Conservation (phyloP, 2,329 filamentous ascomycete species). For the Talaromyces sp. region DNA sequence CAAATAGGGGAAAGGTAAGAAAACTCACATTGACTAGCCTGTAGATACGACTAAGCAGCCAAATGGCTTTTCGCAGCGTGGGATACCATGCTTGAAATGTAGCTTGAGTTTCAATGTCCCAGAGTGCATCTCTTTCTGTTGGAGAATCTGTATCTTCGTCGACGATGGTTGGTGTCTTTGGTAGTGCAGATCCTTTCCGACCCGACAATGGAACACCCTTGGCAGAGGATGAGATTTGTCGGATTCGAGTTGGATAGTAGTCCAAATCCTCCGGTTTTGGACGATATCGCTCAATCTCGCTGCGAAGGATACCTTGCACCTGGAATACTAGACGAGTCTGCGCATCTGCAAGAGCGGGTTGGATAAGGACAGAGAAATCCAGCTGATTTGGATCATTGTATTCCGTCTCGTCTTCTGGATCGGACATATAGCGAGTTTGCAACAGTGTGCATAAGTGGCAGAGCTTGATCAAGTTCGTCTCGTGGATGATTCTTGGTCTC, state of each 20-base stretch:
- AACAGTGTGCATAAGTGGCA: conserved; percentile 66
- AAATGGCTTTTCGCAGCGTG: conserved; percentile 65
- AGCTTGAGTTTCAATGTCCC: conserved; percentile 57
- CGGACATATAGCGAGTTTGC: conserved; percentile 64
- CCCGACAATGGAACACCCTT: conserved; percentile 54
- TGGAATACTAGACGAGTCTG: conserved; percentile 67
- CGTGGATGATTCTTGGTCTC: conserved; percentile 64
- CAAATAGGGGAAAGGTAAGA: neutral
- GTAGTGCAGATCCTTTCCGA: conserved; percentile 48
- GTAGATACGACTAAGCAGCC: conserved; percentile 68
- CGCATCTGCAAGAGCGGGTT: conserved; percentile 65
- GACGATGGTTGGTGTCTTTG: conserved; percentile 51
- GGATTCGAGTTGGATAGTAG: conserved; percentile 60
- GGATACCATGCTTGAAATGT: conserved; percentile 64
- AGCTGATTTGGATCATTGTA: conserved; percentile 54
- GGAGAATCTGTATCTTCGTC: conserved; percentile 52
- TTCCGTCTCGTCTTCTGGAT: conserved; percentile 55
- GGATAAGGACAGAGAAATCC: conserved; percentile 62
- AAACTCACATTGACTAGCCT: conserved; percentile 62
- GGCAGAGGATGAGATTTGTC: conserved; percentile 43
- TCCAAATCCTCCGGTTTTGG: conserved; percentile 65
- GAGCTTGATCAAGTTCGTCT: conserved; percentile 64
- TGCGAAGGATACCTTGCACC: conserved; percentile 60
- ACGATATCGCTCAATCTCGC: conserved; percentile 66
- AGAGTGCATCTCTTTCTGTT: conserved; percentile 47